Base-by-base conservation (phyloP, 2,329 filamentous ascomycete genomes). In the Clarireedia homoeocarpa region DNA sequence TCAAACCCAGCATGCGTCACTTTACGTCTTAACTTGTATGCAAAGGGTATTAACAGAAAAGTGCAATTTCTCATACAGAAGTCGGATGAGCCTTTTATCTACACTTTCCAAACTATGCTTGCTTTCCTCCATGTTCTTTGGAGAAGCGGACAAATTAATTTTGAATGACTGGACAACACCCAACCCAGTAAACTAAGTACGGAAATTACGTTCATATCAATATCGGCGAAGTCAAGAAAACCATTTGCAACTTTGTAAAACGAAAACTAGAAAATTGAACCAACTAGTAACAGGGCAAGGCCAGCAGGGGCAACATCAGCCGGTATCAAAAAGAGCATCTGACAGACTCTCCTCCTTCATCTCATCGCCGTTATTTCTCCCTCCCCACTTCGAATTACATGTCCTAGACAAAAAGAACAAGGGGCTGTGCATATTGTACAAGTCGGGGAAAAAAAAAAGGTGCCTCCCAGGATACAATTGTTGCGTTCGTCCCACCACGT, bases 221-320 rank as follows among this genome's bases (percentile, higher is more conserved):
- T 39, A 34, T 54, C 52, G 52, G 52, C 52, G 52, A 54, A 54
- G 52, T 54, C 52, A 48, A 54, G 52, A 49, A 26, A 49, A 54
- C 52, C 52, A 54, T 49, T 40, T 48, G 45, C 39, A 49, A 39
- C 52, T 54, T 49, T 54, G 52, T 54, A 56, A 53, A 56, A 56
- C 48, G 44, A 40, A 30, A 47, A 50, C 48, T 44, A 54, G 48
- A 52, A 56, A 53, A 56, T 34, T 52, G 30, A 53, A 51, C 45
- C 46, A 51, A 53, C 9, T 17, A 42, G 17, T 42, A 42, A 15
- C 39, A 42, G 20, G 39, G 42, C 48, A 53, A 56, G 45, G 49
- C 54, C 26, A 49, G 53, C 54, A 53, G 36, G 54, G 54, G 49
- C 46, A 44, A 56, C 49, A 6, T 56, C 54, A 53, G 54, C 50